Percentiles rank a stretch among this genome's conserved stretches.
phyloP scores from a whole-genome alignment of 345 rosid genomes.

The Iberis pinnata region DNA sequence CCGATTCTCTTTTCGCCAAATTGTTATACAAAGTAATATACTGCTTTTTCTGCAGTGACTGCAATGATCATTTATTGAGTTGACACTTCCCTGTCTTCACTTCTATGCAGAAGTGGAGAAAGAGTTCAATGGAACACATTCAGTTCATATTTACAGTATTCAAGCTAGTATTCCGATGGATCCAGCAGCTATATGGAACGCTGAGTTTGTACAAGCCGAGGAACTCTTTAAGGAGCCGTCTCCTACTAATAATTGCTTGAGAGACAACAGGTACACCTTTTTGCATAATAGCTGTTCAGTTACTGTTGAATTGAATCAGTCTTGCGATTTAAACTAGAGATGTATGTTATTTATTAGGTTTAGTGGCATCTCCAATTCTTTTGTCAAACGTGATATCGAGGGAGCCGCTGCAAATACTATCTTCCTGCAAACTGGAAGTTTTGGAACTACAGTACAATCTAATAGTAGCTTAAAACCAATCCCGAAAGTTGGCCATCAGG shows the following conservation, averaged over 20 bases:
- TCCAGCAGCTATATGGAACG: slow-evolving; percentile 72
- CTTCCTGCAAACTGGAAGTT: slow-evolving; percentile 31
- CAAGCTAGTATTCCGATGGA: slow-evolving; percentile 80
- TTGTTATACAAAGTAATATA: background rate
- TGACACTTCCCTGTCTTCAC: background rate
- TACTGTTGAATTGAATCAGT: slow-evolving; percentile 4
- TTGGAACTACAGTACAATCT: slow-evolving; percentile 29
- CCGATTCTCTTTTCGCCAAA: background rate
- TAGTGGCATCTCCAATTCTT: slow-evolving; percentile 65
- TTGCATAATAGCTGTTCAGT: background rate
- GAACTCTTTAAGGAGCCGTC: slow-evolving; percentile 65
- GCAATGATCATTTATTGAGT: background rate
- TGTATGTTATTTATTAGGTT: slow-evolving; percentile 43
- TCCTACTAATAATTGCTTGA: slow-evolving; percentile 60
- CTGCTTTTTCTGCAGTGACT: no score
- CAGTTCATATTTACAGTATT: slow-evolving; percentile 73
- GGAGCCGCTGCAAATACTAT: slow-evolving; percentile 34
- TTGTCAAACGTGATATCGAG: slow-evolving; percentile 48
- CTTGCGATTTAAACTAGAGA: slow-evolving; percentile 10
- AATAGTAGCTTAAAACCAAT: slow-evolving; percentile 32
- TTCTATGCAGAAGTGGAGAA: background rate
- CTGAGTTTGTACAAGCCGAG: slow-evolving; percentile 86
- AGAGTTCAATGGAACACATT: slow-evolving; percentile 59
- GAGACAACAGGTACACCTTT: slow-evolving; percentile 64
- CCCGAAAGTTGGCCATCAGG: slow-evolving; percentile 33